Base-by-base conservation (phyloP, 2,329 filamentous ascomycete species). In the Cordyceps sp. region DNA sequence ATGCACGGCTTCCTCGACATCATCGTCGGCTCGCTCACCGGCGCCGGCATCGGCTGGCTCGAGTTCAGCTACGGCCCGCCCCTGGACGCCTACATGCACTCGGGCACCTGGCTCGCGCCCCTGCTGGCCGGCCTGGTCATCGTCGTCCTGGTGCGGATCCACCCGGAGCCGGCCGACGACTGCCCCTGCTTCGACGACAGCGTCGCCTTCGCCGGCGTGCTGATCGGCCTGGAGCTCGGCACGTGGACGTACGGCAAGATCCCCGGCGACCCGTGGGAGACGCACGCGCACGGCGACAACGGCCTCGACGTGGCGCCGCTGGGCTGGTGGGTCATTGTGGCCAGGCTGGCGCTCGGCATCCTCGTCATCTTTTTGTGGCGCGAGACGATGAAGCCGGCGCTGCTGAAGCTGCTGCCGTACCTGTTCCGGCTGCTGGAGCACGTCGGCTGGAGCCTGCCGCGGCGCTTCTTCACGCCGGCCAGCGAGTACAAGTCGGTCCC, bases 1-100 rank as follows among this genome's bases (percentile, higher is more conserved):
- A 98, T 98, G 90, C 90, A 98, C 56, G 90, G 90, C 10, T 93
- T 96, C 56, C 64, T 90, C 27, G 90, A 98, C 53, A 85, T 96
- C 17, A 57, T 90, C 12, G 55, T 90, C 35, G 90, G 90, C 6
- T 83, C 78, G 33, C 45, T 74, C 12, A 65, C 94, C 34, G 90
- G 90, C 21, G 78, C 75, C 10, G 55, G 68, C 32, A 69, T 78
- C 39, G 66, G 66, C 17, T 50, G 68, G 19, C 41, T 71, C 38
- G 72, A 78, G 47, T 75, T 72, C 46, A 62, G 70, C 43, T 69
- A 69, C 39, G 69, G 66, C 8, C 61, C 69, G 1, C 50, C 58
- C 3, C 67, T 92, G 36, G 82, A 93, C 41, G 56, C 64, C 14
- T 88, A 74, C 57, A 66, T 94, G 41, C 66, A 76, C 39, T 62